A percentile compares a stretch with the other conserved stretches of the same genome.
Conservation (phyloP, 2,329 filamentous ascomycete species). For the Phyllosticta capitalensis region DNA sequence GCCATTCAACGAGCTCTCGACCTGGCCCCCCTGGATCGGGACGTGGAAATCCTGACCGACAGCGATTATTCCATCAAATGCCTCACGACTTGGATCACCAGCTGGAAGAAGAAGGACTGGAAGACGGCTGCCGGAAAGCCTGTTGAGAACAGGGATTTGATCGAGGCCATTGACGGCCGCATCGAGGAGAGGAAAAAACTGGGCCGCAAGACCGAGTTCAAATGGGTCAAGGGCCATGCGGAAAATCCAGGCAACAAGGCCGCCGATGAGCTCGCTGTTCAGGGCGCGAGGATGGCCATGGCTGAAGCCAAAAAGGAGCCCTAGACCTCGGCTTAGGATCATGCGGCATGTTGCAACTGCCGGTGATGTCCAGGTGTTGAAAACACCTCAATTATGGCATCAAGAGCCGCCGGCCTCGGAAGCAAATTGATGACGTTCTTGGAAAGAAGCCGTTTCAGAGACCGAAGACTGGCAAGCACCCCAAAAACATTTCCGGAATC, state of each 20-base stretch:
- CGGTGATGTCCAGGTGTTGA: neutral
- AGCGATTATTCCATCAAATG: constrained; percentile 87
- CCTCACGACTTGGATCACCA: constrained; percentile 69
- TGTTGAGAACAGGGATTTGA: constrained; percentile 81
- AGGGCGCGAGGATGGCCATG: constrained; percentile 44
- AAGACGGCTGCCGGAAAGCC: constrained; percentile 57
- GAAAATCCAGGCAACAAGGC: constrained; percentile 64
- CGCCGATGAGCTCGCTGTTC: constrained; percentile 69
- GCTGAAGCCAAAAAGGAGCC: neutral
- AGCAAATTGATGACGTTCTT: neutral
- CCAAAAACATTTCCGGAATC: neutral
- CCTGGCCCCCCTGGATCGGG: constrained; percentile 55
- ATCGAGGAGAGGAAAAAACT: constrained; percentile 57
- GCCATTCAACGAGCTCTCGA: constrained; percentile 79
- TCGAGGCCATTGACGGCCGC: constrained; percentile 60
- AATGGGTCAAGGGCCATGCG: constrained; percentile 85
- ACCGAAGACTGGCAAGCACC: neutral
- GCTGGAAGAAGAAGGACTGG: constrained; percentile 73
- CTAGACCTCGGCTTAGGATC: neutral
- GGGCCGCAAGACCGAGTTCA: constrained; percentile 58
- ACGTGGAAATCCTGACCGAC: constrained; percentile 75
- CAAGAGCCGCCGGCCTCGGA: neutral
- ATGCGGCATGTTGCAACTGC: neutral
- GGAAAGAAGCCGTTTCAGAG: neutral
- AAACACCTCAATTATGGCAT: neutral